Conservation (phyloP, 306 rosid species). For the Hippophae tibetana region DNA sequence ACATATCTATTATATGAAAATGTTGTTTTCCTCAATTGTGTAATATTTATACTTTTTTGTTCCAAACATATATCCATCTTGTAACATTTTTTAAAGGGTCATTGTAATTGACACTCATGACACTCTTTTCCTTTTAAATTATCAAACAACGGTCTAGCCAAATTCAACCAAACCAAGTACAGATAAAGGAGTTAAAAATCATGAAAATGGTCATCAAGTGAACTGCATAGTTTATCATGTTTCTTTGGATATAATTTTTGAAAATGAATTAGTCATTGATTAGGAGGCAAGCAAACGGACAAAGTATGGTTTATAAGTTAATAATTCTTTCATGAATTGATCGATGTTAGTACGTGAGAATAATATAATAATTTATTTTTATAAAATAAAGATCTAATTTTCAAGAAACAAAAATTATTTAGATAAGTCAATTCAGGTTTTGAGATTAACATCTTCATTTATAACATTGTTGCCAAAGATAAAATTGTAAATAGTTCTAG, state of each 20-base stretch:
- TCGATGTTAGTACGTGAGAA: too few relatives aligned
- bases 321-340: too few relatives aligned
- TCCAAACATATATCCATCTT: not conserved
- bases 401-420: too few relatives aligned
- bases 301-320: not conserved
- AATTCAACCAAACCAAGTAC: conserved; percentile 34
- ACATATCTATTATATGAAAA: too few relatives aligned
- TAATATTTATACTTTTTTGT: not conserved
- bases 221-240: conserved; percentile 1
- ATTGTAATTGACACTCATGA: conserved; percentile 3
- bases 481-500: not conserved
- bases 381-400: too few relatives aligned
- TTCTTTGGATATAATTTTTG: conserved; percentile 4
- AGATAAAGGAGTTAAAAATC: conserved; percentile 37
- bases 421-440: not conserved
- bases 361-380: too few relatives aligned
- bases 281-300: not conserved
- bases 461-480: not conserved
- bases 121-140: conserved; percentile 21
- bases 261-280: conserved; percentile 3
- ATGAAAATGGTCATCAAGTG: conserved; percentile 42
- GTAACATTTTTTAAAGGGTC: not conserved
- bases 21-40: not conserved
- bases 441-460: not conserved
- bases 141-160: conserved; percentile 44